phyloP scores from a whole-genome alignment of 208 protist genomes.

The Acanthamoeba royreba region DNA sequence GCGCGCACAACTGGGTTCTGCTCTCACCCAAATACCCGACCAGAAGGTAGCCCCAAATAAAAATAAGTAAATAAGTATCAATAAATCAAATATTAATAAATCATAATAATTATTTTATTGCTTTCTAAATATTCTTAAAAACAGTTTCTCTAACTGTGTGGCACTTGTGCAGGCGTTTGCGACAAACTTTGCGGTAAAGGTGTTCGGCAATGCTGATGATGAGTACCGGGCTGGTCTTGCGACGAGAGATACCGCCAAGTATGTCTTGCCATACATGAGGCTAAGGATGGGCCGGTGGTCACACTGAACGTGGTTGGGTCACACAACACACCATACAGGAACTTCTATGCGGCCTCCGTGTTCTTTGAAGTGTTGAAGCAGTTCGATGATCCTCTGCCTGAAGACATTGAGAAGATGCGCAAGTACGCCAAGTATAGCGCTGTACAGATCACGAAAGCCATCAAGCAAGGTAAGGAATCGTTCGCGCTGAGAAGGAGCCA shows the following conservation, averaged over 20 bases:
- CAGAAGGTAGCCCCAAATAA: no score
- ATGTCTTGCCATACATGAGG: no score
- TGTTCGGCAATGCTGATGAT: background rate
- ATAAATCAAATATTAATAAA: no score
- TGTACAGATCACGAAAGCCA: background rate
- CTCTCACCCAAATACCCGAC: background rate
- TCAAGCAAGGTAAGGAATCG: background rate
- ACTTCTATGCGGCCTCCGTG: background rate
- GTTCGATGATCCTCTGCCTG: constrained; percentile 15
- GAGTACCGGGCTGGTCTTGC: background rate
- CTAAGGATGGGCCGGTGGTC: no score
- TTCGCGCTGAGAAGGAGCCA: no score
- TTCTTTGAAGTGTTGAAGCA: background rate
- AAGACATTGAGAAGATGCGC: constrained; percentile 19
- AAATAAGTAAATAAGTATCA: no score
- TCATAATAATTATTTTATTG: no score
- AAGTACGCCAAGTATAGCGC: constrained; percentile 44
- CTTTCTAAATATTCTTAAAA: no score
- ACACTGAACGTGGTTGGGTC: no score
- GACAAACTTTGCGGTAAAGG: background rate
- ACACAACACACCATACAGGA: no score
- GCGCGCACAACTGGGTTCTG: background rate
- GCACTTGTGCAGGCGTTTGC: background rate
- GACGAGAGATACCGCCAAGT: background rate
- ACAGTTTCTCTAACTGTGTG: no score